Evolutionary conservation across 495 filamentous ascomycete species (phyloP).

Genomic region (Polyplosphaeria fusca): DNA sequence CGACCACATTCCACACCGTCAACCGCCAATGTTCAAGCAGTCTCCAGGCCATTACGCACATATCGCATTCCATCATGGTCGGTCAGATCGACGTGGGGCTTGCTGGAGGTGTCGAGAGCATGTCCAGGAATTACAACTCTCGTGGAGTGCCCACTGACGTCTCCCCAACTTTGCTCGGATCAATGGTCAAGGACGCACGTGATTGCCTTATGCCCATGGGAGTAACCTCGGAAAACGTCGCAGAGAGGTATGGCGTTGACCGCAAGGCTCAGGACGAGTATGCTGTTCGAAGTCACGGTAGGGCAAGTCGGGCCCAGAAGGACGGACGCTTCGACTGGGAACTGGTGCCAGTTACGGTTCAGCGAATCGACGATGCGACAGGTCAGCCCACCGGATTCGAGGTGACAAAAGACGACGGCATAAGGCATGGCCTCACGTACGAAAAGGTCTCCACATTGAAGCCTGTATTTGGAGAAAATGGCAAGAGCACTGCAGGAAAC

Average conservation of each 20-base stretch:
- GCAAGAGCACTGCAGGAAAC: slow-evolving; percentile 33
- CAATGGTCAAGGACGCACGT: slow-evolving; percentile 25
- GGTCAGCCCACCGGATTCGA: slow-evolving; percentile 22
- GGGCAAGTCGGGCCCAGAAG: slow-evolving; percentile 31
- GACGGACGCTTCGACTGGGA: slow-evolving; percentile 34
- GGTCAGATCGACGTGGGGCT: slow-evolving; percentile 69
- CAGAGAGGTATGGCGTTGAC: slow-evolving; percentile 26
- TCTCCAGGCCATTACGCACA: slow-evolving; percentile 64
- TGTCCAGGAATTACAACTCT: slow-evolving; percentile 31
- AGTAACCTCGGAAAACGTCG: slow-evolving; percentile 34
- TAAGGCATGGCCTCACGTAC: slow-evolving; percentile 30
- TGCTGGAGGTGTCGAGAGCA: slow-evolving; percentile 64
- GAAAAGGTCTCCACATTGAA: slow-evolving; percentile 31
- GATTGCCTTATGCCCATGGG: slow-evolving; percentile 36
- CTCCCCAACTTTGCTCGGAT: slow-evolving; percentile 18
- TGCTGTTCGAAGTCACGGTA: slow-evolving; percentile 27
- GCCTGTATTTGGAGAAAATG: slow-evolving; percentile 30
- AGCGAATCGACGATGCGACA: slow-evolving; percentile 18
- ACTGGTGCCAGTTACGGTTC: slow-evolving; percentile 30
- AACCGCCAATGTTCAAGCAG: slow-evolving; percentile 69
- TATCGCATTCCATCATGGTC: slow-evolving; percentile 63
- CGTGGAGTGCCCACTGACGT: slow-evolving; percentile 27
- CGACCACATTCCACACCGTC: slow-evolving; percentile 70
- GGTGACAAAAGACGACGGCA: slow-evolving; percentile 33
- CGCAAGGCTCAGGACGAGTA: slow-evolving; percentile 33